Percentiles rank a stretch among this genome's conserved stretches.
These are phyloP conservation scores for Cutaneotrichosporon cavernicola DNA, from an alignment of 1,284 basidiomycete species.

Conservation along the genomic window DNA sequence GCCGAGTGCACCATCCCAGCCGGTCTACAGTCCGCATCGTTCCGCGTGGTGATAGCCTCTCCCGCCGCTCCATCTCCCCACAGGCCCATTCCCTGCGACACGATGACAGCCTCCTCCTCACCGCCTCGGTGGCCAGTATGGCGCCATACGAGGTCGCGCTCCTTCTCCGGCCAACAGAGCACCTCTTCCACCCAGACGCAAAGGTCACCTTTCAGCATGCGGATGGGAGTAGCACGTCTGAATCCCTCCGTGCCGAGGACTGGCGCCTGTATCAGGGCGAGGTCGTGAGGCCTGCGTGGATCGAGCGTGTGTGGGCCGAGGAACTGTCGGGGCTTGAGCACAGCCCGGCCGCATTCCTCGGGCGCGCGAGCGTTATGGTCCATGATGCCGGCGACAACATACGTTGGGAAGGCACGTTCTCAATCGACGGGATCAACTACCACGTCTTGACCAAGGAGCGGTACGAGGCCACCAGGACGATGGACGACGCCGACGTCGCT, in stretches of 20 bases:
- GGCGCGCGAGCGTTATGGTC: constrained; percentile 70
- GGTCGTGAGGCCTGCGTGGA: constrained; percentile 61
- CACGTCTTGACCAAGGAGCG: constrained; percentile 71
- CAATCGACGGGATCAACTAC: constrained; percentile 65
- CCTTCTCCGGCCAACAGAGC: constrained; percentile 69
- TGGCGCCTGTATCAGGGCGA: constrained; percentile 64
- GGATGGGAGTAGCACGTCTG: not conserved
- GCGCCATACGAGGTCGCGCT: constrained; percentile 35
- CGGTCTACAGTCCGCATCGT: constrained; percentile 56
- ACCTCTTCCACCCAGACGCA: constrained; percentile 73
- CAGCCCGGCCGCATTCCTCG: constrained; percentile 54
- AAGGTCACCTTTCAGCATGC: constrained; percentile 54
- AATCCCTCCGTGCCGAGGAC: constrained; percentile 36
- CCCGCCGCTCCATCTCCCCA: constrained; percentile 26
- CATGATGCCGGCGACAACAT: constrained; percentile 62
- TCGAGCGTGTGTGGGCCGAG: constrained; percentile 49
- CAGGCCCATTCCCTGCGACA: constrained; percentile 35
- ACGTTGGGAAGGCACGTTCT: constrained; percentile 74
- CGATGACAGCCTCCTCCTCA: constrained; percentile 44
- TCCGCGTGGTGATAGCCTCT: constrained; percentile 54
- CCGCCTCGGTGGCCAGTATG: constrained; percentile 35
- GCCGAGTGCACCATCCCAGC: constrained; percentile 38
- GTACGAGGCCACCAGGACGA: constrained; percentile 60
- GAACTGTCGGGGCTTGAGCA: constrained; percentile 31
- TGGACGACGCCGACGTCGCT: constrained; percentile 61